These are phyloP conservation scores for Cyclotella kingstonii DNA, from an alignment of 108 stramenopile genomes.

Conservation along the genomic window DNA sequence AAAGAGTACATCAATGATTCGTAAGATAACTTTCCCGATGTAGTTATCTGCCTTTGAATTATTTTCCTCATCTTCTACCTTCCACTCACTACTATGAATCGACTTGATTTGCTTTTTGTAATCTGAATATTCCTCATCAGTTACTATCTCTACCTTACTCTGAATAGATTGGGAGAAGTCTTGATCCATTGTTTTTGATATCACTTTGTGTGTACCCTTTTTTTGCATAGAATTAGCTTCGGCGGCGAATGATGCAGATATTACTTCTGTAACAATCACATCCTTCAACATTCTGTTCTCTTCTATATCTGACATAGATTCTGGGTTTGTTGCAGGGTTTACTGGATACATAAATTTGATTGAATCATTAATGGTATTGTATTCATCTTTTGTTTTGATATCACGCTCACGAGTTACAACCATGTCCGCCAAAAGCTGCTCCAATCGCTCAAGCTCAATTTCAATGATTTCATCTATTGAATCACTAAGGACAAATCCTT, in stretches of 20 bases:
- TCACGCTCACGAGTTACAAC: constrained; percentile 36
- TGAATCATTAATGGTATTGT: background rate
- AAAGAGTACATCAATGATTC: constrained; percentile 63
- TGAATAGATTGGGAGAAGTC: constrained; percentile 8
- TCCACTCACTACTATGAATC: constrained; percentile 33
- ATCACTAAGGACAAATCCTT: constrained; percentile 48
- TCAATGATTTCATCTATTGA: constrained; percentile 44
- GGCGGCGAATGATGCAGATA: no score
- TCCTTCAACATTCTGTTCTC: constrained; percentile 23
- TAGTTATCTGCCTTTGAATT: constrained; percentile 35
- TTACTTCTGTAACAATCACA: no score
- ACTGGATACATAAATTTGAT: background rate
- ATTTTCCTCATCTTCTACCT: constrained; percentile 32
- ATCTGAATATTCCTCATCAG: constrained; percentile 66
- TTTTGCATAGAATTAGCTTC: background rate
- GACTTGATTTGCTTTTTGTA: constrained; percentile 52
- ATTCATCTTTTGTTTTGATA: constrained; percentile 6
- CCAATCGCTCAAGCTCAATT: constrained; percentile 30
- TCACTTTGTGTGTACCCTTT: background rate
- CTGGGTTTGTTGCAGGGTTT: constrained; percentile 3
- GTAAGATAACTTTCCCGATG: constrained; percentile 40
- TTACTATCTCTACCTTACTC: constrained; percentile 55
- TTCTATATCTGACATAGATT: constrained; percentile 7
- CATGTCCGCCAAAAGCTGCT: constrained; percentile 37
- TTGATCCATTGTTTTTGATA: background rate